phyloP scores from a whole-genome alignment of 2,329 filamentous ascomycete species.

The Aspergillus texensis region DNA sequence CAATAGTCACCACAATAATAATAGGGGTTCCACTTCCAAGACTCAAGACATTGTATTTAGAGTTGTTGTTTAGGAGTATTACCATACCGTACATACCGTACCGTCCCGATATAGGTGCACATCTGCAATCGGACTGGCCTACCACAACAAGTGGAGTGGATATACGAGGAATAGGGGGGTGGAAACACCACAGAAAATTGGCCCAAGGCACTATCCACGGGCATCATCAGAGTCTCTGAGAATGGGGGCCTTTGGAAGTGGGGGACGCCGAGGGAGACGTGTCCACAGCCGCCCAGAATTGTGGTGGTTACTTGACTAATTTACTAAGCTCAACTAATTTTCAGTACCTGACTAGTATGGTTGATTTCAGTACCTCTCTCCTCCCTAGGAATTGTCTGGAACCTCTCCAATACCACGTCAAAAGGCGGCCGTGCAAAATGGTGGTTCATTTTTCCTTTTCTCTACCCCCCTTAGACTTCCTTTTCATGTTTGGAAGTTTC shows the following conservation, averaged over 20 bases:
- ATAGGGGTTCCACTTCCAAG: slow-evolving; percentile 16
- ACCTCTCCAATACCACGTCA: slow-evolving; percentile 3
- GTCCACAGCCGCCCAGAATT: slow-evolving; percentile 6
- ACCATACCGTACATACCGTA: slow-evolving; percentile 4
- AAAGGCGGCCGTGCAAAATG: background rate
- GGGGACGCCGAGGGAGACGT: slow-evolving; percentile 4
- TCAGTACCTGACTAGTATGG: background rate
- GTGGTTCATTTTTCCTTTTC: slow-evolving; percentile 1
- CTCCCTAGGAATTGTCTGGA: slow-evolving; percentile 9
- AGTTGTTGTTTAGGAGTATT: slow-evolving; percentile 1
- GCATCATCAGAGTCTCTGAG: slow-evolving; percentile 13
- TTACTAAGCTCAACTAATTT: background rate
- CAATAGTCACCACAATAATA: slow-evolving; percentile 13
- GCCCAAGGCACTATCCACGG: slow-evolving; percentile 7
- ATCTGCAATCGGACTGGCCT: background rate
- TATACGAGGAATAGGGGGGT: slow-evolving; percentile 1
- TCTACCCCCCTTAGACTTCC: slow-evolving; percentile 4
- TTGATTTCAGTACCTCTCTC: background rate
- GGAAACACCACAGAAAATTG: slow-evolving; percentile 9
- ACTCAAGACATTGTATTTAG: slow-evolving; percentile 14
- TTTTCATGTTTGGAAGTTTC: slow-evolving; percentile 25
- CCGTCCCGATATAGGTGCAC: background rate
- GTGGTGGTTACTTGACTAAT: background rate
- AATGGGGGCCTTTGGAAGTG: slow-evolving; percentile 12
- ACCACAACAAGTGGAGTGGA: slow-evolving; percentile 4